Evolutionary conservation across 176 grass and related monocot genomes (phyloP).

Genomic region (Zoysia japonica): DNA sequence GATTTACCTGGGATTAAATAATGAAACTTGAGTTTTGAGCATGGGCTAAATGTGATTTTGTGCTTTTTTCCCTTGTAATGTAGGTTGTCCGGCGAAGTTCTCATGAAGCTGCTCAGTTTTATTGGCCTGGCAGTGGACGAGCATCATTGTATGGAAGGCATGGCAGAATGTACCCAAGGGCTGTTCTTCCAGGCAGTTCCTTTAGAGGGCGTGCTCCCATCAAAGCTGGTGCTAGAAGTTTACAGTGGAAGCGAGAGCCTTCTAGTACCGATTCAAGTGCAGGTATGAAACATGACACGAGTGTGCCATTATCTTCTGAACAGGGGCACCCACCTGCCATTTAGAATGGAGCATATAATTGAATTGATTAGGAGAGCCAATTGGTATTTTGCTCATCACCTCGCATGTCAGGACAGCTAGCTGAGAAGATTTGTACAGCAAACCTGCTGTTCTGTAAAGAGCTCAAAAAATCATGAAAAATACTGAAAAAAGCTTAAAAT

Average conservation of each 20-base stretch:
- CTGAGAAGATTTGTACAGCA: constrained; percentile 30
- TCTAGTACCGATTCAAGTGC: constrained; percentile 41
- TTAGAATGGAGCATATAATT: constrained; percentile 34
- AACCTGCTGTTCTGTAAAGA: constrained; percentile 45
- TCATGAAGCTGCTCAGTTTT: constrained; percentile 82
- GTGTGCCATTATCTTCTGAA: constrained; percentile 42
- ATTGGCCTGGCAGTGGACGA: constrained; percentile 59
- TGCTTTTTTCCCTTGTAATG: constrained; percentile 24
- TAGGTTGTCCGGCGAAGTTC: constrained; percentile 80
- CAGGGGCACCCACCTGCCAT: constrained; percentile 53
- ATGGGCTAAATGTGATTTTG: neutral
- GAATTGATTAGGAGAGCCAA: constrained; percentile 35
- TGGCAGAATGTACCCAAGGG: constrained; percentile 64
- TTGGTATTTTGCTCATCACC: neutral
- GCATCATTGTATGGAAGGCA: constrained; percentile 56
- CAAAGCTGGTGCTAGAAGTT: constrained; percentile 82
- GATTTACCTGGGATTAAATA: neutral
- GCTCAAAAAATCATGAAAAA: constrained; percentile 27
- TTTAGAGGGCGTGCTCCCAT: constrained; percentile 59
- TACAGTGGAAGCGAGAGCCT: constrained; percentile 89
- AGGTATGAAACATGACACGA: constrained; percentile 50
- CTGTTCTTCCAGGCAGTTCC: constrained; percentile 49
- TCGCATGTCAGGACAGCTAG: constrained; percentile 26
- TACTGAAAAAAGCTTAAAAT: constrained; percentile 1
- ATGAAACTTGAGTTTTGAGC: neutral